Evolutionary conservation across 1,139 yeast species (phyloP), one percentile per base, ranked within the genome.

Genomic region (Pichia sp.): DNA sequence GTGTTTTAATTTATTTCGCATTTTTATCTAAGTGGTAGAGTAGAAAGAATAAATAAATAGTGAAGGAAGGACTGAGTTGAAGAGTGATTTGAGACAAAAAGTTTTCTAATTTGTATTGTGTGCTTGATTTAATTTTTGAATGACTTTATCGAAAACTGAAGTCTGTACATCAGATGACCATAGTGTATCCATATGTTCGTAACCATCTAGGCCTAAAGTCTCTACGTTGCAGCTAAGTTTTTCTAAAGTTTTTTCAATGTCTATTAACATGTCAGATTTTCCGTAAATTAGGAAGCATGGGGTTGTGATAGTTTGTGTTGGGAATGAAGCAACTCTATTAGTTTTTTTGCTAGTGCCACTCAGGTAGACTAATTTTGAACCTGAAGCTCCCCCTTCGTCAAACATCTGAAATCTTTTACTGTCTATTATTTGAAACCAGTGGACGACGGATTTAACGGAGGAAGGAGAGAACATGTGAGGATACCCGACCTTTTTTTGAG

Each of bases 121-220:
- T 23, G 34, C n/a, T 7, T 44, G 30, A 13, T 18, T 9, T 9
- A 49, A n/a, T 7, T 13, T 26, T 7, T 26, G 8, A 3, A 49
- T 28, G 2, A 49, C 21, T n/a, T 41, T 43, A 42, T 52, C 47
- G 70, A 74, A 54, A 4, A 87, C 83, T 50, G 70, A 71, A 3
- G 74, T 74, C n/a, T 76, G 71, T 0, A 83, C 95, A 60, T 87
- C 90, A 30, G 72, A 67, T 0, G 96, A 95, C 98, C 98, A 91
- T 25, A 91, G 68, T 22, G 90, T 95, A 65, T 91, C 98, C 62
- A 91, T 74, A 67, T 91, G 98, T 47, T 95, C 93, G 66, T 90
- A 95, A 30, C 74, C 67, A 0, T 66, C 70, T 2, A 80, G 74
- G 2, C 77, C 73, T 19, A 73, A 66, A 0, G 73, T 63, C 1